phyloP scores from a whole-genome alignment of 805 yeast species.

The Millerago galiae region DNA sequence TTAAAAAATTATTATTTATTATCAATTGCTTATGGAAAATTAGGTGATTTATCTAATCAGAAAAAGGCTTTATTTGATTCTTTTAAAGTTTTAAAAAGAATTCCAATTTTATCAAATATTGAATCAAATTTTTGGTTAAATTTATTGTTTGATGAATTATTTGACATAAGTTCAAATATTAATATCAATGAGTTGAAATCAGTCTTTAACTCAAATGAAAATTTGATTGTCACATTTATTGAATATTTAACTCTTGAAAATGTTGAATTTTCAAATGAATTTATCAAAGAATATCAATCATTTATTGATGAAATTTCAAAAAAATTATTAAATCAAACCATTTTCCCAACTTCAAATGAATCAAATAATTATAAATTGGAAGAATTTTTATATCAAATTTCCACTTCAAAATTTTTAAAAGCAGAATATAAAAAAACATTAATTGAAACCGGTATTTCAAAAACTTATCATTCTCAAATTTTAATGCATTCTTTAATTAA shows the following conservation, averaged over 20 bases:
- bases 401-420: slow-evolving; percentile 13
- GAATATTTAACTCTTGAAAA: background rate
- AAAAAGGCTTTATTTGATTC: slow-evolving; percentile 8
- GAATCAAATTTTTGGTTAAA: slow-evolving; percentile 19
- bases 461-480: slow-evolving; percentile 39
- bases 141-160: slow-evolving; percentile 8
- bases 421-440: slow-evolving; percentile 12
- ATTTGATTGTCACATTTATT: slow-evolving; percentile 6
- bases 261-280: background rate
- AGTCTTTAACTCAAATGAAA: slow-evolving; percentile 9
- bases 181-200: slow-evolving; percentile 4
- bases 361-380: slow-evolving; percentile 24
- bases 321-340: slow-evolving; percentile 18
- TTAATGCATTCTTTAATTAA: slow-evolving; percentile 31
- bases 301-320: slow-evolving; percentile 12
- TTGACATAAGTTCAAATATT: background rate
- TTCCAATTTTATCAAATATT: slow-evolving; percentile 17
- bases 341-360: slow-evolving; percentile 42
- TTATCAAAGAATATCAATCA: slow-evolving; percentile 5
- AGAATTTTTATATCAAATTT: slow-evolving; percentile 27
- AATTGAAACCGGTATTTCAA: slow-evolving; percentile 30
- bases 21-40: slow-evolving; percentile 2
- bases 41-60: slow-evolving; percentile 1
- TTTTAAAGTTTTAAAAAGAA: slow-evolving; percentile 7
- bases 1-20: slow-evolving; percentile 12